Conservation (phyloP, 2,329 filamentous ascomycete species). For the Pseudocercospora musae region DNA sequence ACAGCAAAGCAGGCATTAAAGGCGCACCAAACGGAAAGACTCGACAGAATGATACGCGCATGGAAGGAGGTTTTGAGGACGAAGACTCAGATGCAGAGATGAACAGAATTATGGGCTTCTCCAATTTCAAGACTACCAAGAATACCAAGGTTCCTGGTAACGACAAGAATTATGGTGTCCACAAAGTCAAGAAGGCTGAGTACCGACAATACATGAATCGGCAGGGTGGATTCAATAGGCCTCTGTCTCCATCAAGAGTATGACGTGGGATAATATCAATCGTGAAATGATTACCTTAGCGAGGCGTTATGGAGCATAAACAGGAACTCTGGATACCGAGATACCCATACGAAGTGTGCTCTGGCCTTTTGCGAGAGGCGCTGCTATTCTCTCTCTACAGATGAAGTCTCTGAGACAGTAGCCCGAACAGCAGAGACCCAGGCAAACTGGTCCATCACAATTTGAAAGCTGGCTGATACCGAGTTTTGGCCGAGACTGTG, state of each 20-base stretch:
- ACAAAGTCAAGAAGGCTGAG: constrained; percentile 90
- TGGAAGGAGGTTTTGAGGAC: constrained; percentile 27
- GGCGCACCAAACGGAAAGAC: constrained; percentile 7
- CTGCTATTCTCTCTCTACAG: not conserved
- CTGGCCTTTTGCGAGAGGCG: not conserved
- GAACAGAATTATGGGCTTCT: constrained; percentile 87
- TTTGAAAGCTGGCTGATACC: not conserved
- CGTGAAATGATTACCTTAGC: not conserved
- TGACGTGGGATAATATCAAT: constrained; percentile 5
- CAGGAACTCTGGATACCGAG: not conserved
- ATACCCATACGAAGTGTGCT: not conserved
- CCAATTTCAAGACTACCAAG: constrained; percentile 80
- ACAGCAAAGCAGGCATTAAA: constrained; percentile 6
- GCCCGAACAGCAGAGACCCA: not conserved
- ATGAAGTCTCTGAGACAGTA: not conserved
- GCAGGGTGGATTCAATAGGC: constrained; percentile 75
- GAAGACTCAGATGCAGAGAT: constrained; percentile 69
- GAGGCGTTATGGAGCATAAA: constrained; percentile 16
- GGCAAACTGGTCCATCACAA: not conserved
- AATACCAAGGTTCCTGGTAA: constrained; percentile 86
- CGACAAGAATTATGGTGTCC: constrained; percentile 68
- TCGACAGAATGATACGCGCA: constrained; percentile 19
- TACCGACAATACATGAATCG: constrained; percentile 98
- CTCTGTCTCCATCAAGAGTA: constrained; percentile 35
- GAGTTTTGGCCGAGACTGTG: not conserved